Evolutionary conservation across 495 filamentous ascomycete species (phyloP), one percentile per base, ranked within the genome.

Genomic region (Elasticomyces elasticus): DNA sequence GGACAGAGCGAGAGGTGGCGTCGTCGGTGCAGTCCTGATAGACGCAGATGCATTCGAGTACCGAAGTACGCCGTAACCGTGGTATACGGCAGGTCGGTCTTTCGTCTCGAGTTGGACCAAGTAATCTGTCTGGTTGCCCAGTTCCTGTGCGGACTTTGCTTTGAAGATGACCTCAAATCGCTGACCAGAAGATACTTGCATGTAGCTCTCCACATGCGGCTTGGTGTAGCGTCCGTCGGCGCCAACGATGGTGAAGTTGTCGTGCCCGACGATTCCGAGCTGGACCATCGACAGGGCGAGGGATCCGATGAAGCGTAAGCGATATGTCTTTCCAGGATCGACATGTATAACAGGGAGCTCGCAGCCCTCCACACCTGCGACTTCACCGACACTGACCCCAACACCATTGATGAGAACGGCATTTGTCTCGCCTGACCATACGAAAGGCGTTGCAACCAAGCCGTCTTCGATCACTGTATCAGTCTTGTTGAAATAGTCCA

Each of bases 141-240:
- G 19, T 31, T 58, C 49, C 9, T 69, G 69, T 2, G 67, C 56
- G 5, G 63, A 55, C 22, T 80, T 71, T 4, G 78, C 66, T 11
- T 61, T 67, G 10, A 82, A 64, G 22, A 82, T 64, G 12, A 77
- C 64, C 55, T 74, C 73, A 59, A 75, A 82, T 17, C 80, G 72
- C 58, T 82, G 79, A 22, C 79, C 80, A 5, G 67, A 57, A 7
- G 61, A 74, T 17, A 84, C 62, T 56, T 80, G 77, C n/a, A 82
- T 61, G 58, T 70, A 73, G 42, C 69, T 67, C 0, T 72, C 74
- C 10, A 61, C 56, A 12, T 69, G 60, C 0, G 75, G 75, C 44
- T 72, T 64, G 19, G 79, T 81, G 65, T 82, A 81, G 35, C 59
- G 51, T 19, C 78, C 79, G 59, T 84, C 80, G 1, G 72, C 77